These are phyloP conservation scores for Pleurotus ostreatus DNA, from an alignment of 768 basidiomycete genomes.

Conservation along the genomic window DNA sequence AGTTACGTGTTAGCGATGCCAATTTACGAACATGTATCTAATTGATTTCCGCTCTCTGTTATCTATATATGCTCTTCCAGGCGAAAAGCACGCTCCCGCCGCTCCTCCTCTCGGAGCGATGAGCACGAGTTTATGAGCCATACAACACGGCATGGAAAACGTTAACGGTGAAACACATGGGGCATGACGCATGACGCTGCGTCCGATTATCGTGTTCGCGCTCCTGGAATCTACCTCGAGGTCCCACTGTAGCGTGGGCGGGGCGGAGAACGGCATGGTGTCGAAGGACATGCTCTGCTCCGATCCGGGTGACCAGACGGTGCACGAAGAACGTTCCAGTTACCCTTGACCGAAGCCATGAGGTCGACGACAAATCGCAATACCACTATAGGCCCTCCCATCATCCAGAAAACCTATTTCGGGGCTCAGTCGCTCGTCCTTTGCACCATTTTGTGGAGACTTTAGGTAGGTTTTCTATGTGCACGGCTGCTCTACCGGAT, in stretches of 20 bases:
- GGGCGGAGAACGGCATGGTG: background rate
- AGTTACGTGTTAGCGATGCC: no score
- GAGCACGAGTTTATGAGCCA: no score
- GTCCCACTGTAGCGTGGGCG: background rate
- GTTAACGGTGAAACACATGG: no score
- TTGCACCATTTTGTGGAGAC: background rate
- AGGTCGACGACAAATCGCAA: background rate
- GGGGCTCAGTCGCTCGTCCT: background rate
- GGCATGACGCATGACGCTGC: no score
- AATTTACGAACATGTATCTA: no score
- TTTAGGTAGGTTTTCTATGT: background rate
- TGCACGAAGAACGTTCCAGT: background rate
- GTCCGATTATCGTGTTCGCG: no score
- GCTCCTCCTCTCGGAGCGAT: no score
- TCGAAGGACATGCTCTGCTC: background rate
- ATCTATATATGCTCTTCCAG: no score
- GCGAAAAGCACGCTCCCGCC: no score
- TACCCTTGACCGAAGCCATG: background rate
- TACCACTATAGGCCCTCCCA: background rate
- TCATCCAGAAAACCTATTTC: background rate
- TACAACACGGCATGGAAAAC: no score
- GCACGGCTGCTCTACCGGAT: background rate
- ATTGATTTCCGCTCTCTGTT: no score
- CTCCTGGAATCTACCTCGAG: no score
- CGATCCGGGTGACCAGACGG: background rate